Evolutionary conservation across 495 filamentous ascomycete genomes (phyloP).

Genomic region (Penicillium mononematosum): DNA sequence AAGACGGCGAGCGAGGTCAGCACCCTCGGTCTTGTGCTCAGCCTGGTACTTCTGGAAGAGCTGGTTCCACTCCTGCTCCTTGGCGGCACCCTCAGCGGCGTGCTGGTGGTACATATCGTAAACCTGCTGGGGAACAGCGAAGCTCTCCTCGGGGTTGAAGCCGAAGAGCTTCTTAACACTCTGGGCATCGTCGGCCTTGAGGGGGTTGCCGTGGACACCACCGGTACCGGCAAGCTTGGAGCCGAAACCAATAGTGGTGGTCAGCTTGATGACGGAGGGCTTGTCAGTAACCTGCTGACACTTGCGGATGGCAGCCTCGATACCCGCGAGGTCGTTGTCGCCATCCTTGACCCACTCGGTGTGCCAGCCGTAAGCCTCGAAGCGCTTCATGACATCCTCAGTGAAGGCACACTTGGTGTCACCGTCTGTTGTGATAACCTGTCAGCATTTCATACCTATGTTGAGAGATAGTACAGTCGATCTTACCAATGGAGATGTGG

Average conservation of each 20-base stretch:
- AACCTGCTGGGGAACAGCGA: slow-evolving; percentile 91
- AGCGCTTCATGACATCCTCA: slow-evolving; percentile 93
- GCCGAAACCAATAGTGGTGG: slow-evolving; percentile 96
- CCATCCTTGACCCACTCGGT: slow-evolving; percentile 81
- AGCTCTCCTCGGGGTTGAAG: slow-evolving; percentile 91
- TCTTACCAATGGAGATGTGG: slow-evolving; percentile 84
- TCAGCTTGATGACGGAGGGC: slow-evolving; percentile 95
- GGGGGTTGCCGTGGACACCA: slow-evolving; percentile 91
- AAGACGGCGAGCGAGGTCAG: slow-evolving; percentile 80
- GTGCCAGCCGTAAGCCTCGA: slow-evolving; percentile 99
- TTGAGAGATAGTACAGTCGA: neutral
- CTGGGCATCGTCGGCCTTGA: slow-evolving; percentile 91
- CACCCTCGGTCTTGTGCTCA: slow-evolving; percentile 71
- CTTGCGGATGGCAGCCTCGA: slow-evolving; percentile 84
- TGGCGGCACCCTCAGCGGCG: slow-evolving; percentile 78
- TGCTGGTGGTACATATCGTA: slow-evolving; percentile 87
- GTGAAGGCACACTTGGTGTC: slow-evolving; percentile 95
- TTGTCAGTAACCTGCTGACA: slow-evolving; percentile 88
- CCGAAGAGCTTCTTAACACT: slow-evolving; percentile 90
- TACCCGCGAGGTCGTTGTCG: slow-evolving; percentile 83
- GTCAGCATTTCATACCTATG: slow-evolving; percentile 9
- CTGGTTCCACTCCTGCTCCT: slow-evolving; percentile 93
- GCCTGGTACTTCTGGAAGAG: slow-evolving; percentile 81
- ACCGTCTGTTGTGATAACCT: slow-evolving; percentile 59
- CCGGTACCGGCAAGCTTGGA: slow-evolving; percentile 90